These are phyloP conservation scores for Ophiostoma ips DNA, from an alignment of 2,329 filamentous ascomycete species.

Conservation along the genomic window DNA sequence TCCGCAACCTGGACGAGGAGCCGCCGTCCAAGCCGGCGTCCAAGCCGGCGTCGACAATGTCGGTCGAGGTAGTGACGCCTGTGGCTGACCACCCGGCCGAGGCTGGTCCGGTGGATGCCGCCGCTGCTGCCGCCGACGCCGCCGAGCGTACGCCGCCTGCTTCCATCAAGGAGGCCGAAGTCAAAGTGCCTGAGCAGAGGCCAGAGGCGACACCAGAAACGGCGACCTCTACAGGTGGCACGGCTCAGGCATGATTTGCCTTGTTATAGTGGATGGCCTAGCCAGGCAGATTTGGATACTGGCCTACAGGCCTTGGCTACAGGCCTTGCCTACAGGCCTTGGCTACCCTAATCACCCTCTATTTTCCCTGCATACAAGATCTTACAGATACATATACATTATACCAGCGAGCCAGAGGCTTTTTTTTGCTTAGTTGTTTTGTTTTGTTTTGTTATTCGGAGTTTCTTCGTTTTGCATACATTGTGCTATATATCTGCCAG, in stretches of 20 bases:
- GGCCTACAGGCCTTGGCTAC: no score
- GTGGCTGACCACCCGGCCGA: no score
- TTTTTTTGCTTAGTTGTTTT: not conserved
- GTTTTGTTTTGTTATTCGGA: not conserved
- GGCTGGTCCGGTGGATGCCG: not conserved
- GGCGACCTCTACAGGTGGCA: no score
- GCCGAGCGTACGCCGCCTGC: not conserved
- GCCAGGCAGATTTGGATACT: no score
- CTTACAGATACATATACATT: not conserved
- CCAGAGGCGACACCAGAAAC: not conserved
- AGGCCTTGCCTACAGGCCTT: no score
- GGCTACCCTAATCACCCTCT: not conserved
- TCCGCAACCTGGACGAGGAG: slow-evolving; percentile 13
- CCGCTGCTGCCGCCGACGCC: no score
- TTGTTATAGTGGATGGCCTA: no score
- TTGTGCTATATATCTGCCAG: not conserved
- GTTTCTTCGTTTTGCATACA: not conserved
- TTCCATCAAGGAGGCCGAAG: not conserved
- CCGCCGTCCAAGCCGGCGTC: not conserved
- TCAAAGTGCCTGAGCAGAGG: not conserved
- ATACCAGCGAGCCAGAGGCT: not conserved
- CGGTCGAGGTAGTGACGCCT: not conserved
- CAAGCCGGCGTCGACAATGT: not conserved
- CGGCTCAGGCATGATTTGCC: no score
- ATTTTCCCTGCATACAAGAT: not conserved